Evolutionary conservation across 306 rosid genomes (phyloP), one percentile per base, ranked within the genome.

Genomic region (Gynostemma pentaphyllum): DNA sequence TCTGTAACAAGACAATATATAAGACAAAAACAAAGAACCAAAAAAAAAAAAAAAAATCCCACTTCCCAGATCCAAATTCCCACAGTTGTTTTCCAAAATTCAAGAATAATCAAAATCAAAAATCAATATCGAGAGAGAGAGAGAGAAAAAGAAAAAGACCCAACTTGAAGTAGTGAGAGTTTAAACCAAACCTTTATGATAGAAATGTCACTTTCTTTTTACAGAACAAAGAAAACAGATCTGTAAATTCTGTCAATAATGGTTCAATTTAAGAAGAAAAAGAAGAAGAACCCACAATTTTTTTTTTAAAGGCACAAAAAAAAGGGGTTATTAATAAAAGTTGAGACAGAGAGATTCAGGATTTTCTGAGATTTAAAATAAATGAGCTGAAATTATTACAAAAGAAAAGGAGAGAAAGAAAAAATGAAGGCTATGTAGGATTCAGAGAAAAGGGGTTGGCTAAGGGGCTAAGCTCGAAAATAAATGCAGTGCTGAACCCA

Each of bases 1-100:
- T 90, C 95, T 84, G 85, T 71, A 19, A 70, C 59, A 75, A 40
- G 77, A 76, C 84, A 65, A 56, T 44, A 57, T 70, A 86, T 74
- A 80, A 78, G 85, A 79, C 90, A 79, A 79, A 69, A 55, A 23
- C 5, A 18, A 1, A 3, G 47, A 29, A 12, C 16, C 34, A 34
- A 24, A 5, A 45, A 16, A 32, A 5, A 2, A 68, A 15, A 30
- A 80, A 87, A 76, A 78, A 79, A 78, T 82, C 77, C 59, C 53
- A 69, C 70, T 66, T 42, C 36, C 52, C 64, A 67, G 22, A 81
- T 51, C 39, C 39, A 34, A 34, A 34, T 4, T 34, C 9, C 39
- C 39, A 34, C 39, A 34, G 39, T 0, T 1, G n/a, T 9, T 34
- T 34, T 34, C 63, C 63, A 56, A 56, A 56, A 18, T 36, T 12